Evolutionary conservation across 192 early-diverging fungal genomes (phyloP).

Genomic region (Cetraspora pellucida): DNA sequence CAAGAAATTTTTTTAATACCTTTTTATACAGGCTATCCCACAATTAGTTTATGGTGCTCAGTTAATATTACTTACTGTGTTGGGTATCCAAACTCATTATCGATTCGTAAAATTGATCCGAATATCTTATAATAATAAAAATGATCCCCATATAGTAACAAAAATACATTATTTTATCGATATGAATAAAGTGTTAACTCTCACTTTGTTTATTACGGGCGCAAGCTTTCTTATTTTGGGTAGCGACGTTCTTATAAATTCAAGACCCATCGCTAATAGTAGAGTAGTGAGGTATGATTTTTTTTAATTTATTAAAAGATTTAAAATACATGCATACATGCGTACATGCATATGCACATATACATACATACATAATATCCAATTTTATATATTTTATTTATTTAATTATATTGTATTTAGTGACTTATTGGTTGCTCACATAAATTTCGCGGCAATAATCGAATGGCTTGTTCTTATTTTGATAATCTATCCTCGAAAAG

Average conservation of each 20-base stretch:
- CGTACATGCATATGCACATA: not conserved
- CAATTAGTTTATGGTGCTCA: slow-evolving; percentile 33
- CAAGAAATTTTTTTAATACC: not conserved
- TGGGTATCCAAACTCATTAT: slow-evolving; percentile 37
- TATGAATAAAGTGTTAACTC: slow-evolving; percentile 23
- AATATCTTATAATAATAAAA: not conserved
- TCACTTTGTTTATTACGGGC: not conserved
- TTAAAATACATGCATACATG: not conserved
- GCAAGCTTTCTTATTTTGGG: not conserved
- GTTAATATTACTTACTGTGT: slow-evolving; percentile 18
- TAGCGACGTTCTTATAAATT: not conserved
- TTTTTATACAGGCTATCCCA: slow-evolving; percentile 23
- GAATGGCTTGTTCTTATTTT: slow-evolving; percentile 22
- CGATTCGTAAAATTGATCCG: slow-evolving; percentile 34
- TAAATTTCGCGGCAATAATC: slow-evolving; percentile 9
- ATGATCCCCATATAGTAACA: not conserved
- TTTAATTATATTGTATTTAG: not conserved
- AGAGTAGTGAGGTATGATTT: not conserved
- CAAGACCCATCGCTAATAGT: slow-evolving; percentile 2
- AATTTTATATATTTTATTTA: not conserved
- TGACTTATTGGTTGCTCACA: slow-evolving; percentile 9
- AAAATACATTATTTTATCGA: slow-evolving; percentile 29
- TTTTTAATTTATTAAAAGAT: not conserved
- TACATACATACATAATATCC: not conserved
- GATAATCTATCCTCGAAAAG: slow-evolving; percentile 29